phyloP scores from a whole-genome alignment of 331 rosid genomes.

The Acacia pycnantha region DNA sequence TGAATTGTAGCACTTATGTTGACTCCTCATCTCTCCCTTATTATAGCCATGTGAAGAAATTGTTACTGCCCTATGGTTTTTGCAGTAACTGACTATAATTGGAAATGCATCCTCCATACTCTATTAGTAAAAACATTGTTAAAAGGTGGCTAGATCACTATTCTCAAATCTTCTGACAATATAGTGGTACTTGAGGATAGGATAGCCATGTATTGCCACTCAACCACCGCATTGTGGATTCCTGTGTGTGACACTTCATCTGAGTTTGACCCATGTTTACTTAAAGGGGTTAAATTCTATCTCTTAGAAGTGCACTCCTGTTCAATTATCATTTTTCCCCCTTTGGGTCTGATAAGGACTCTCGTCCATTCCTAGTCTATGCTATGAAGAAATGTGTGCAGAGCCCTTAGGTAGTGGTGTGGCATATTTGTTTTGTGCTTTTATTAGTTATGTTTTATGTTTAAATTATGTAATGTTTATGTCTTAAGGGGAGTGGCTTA shows the following conservation, averaged over 20 bases:
- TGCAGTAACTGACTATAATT: not conserved
- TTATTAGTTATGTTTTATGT: too few relatives aligned
- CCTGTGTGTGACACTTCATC: constrained; percentile 13
- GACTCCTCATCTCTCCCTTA: not conserved
- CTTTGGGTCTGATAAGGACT: not conserved
- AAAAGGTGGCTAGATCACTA: not conserved
- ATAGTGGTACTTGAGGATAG: not conserved
- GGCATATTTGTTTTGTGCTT: too few relatives aligned
- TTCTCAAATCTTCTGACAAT: not conserved
- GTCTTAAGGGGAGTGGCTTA: too few relatives aligned
- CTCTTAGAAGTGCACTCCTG: not conserved
- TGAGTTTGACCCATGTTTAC: constrained; percentile 7
- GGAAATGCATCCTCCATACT: not conserved
- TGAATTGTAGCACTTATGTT: not conserved
- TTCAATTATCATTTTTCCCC: not conserved
- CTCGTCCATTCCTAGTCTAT: too few relatives aligned
- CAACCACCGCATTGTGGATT: not conserved
- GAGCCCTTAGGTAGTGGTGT: too few relatives aligned
- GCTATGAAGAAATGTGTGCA: too few relatives aligned
- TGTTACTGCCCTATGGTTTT: not conserved
- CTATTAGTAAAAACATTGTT: not conserved
- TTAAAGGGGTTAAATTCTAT: not conserved
- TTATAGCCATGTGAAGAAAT: not conserved
- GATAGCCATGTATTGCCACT: not conserved
- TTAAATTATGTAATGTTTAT: too few relatives aligned